These are phyloP conservation scores for Teunomyces cretensis DNA, from an alignment of 805 yeast species.

Conservation along the genomic window DNA sequence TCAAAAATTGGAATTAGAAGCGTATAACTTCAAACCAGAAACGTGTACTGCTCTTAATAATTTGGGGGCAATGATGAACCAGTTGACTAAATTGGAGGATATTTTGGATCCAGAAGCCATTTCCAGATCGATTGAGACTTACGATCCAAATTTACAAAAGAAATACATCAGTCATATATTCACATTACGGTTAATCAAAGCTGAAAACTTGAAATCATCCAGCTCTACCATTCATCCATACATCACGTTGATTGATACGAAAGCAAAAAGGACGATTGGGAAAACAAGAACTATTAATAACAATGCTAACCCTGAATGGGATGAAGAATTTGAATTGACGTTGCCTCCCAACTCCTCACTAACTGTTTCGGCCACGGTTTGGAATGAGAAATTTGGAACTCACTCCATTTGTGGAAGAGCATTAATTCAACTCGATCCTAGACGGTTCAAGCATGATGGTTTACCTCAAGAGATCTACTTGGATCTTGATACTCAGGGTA, in stretches of 20 bases:
- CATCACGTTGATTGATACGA: slow-evolving; percentile 61
- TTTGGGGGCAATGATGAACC: slow-evolving; percentile 50
- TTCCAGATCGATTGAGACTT: slow-evolving; percentile 38
- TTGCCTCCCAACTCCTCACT: slow-evolving; percentile 40
- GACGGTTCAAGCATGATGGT: slow-evolving; percentile 64
- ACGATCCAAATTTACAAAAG: slow-evolving; percentile 32
- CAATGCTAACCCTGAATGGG: slow-evolving; percentile 76
- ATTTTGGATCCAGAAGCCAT: slow-evolving; percentile 58
- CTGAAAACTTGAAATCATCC: slow-evolving; percentile 55
- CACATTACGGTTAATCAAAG: slow-evolving; percentile 60
- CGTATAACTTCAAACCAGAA: slow-evolving; percentile 53
- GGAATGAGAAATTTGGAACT: slow-evolving; percentile 62
- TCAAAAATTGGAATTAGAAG: slow-evolving; percentile 34
- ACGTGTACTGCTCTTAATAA: slow-evolving; percentile 81
- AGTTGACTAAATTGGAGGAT: slow-evolving; percentile 53
- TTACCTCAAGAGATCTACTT: slow-evolving; percentile 58
- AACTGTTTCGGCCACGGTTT: slow-evolving; percentile 59
- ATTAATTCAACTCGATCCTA: slow-evolving; percentile 58
- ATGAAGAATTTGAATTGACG: slow-evolving; percentile 73
- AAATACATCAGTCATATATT: slow-evolving; percentile 52
- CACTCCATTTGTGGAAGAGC: slow-evolving; percentile 70
- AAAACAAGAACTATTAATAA: slow-evolving; percentile 65
- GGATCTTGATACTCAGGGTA: slow-evolving; percentile 69
- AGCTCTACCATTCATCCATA: slow-evolving; percentile 48
- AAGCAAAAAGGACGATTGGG: slow-evolving; percentile 55